phyloP scores from a whole-genome alignment of 129 eudicot genomes.

The Logfia minima region DNA sequence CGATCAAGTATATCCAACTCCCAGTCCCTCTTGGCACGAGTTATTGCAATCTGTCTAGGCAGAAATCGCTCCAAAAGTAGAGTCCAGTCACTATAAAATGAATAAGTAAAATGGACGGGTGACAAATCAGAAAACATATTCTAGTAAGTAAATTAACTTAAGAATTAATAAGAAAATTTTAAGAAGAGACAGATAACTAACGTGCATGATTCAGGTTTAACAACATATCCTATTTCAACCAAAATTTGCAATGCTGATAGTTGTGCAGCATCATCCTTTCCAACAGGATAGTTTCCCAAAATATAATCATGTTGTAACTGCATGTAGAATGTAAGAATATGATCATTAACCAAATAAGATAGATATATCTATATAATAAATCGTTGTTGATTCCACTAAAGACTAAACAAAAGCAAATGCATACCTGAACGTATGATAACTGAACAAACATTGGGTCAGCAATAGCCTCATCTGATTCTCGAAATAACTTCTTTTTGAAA shows the following conservation, averaged over 20 bases:
- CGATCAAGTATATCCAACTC: slow-evolving; percentile 80
- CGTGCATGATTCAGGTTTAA: slow-evolving; percentile 89
- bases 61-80: slow-evolving; percentile 82
- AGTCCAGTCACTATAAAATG: slow-evolving; percentile 75
- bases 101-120: neutral
- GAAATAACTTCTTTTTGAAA: slow-evolving; percentile 87
- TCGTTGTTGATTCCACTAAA: neutral
- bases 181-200: slow-evolving; percentile 47
- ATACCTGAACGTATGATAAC: slow-evolving; percentile 87
- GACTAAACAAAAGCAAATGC: neutral
- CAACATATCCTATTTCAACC: slow-evolving; percentile 83
- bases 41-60: slow-evolving; percentile 90
- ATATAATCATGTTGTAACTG: slow-evolving; percentile 98
- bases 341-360: neutral
- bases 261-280: slow-evolving; percentile 96
- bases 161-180: neutral
- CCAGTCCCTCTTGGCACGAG: slow-evolving; percentile 96
- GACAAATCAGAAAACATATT: neutral
- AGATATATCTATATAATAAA: slow-evolving; percentile 4
- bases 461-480: slow-evolving; percentile 95
- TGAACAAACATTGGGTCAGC: slow-evolving; percentile 97
- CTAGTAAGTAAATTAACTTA: neutral
- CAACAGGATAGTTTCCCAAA: slow-evolving; percentile 96
- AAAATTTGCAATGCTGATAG: slow-evolving; percentile 89
- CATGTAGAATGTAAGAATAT: slow-evolving; percentile 9